Base-by-base conservation (phyloP, 2,329 filamentous ascomycete species). In the Fusarium sororula region DNA sequence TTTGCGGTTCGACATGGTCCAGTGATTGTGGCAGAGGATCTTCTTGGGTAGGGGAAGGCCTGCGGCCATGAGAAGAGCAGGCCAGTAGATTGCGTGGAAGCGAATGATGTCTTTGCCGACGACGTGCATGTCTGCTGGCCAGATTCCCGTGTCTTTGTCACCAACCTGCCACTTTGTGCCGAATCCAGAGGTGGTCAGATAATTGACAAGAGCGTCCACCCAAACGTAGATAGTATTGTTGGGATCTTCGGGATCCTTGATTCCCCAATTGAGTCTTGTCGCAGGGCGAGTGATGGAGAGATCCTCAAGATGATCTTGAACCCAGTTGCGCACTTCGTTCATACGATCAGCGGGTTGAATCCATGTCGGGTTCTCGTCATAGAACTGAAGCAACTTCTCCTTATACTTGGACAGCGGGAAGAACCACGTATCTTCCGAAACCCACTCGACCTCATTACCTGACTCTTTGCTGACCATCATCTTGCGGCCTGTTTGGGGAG, bases 21-120 rank as follows among this genome's bases (percentile, higher is more conserved):
- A 99, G 81, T 99, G 96, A 5, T 92, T 95, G 80, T 99, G 96
- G 59, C 94, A 94, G 6, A 99, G 86, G 38, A 99, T 89, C 72
- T 91, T 91, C 79, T 91, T 92, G 2, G 96, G 94, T 2, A 93
- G 85, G 3, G 94, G 92, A 9, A 98, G 86, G 58, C 92, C 91
- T 20, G 98, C 86, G 4, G 96, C 96, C 88, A 99, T 92, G 22
- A 99, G 90, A 76, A 99, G 93, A 7, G 96, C 96, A 1, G 96
- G 96, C 96, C 97, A 99, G 86, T 99, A 99, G 54, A 99, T 92
- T 82, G 94, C 96, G 81, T 99, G 97, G 82, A 99, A 99, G 24
- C 95, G 92, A 65, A 97, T 87, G 74, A 99, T 99, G 81, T 99
- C 96, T 83, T 99, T 99, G 55, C 96, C 96, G 63, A 99, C 92